Conservation (phyloP, 2,329 filamentous ascomycete genomes). For the Alternaria incomplexa region DNA sequence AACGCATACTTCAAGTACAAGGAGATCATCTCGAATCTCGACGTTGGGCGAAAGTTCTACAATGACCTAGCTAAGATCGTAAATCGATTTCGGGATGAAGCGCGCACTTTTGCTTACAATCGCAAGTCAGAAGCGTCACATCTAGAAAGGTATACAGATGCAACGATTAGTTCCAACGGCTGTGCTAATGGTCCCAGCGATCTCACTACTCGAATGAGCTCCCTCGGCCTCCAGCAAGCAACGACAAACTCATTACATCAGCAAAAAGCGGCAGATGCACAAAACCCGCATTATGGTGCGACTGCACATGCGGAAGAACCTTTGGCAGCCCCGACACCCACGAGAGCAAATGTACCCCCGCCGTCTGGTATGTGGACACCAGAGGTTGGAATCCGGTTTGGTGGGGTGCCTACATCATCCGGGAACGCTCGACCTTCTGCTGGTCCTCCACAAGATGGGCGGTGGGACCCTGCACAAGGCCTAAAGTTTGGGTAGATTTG, state of each 20-base stretch:
- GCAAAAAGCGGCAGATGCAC: slow-evolving; percentile 57
- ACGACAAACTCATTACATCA: slow-evolving; percentile 51
- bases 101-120: slow-evolving; percentile 77
- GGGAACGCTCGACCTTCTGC: slow-evolving; percentile 40
- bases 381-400: slow-evolving; percentile 81
- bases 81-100: slow-evolving; percentile 81
- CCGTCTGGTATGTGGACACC: slow-evolving; percentile 75
- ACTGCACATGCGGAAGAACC: slow-evolving; percentile 58
- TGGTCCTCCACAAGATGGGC: slow-evolving; percentile 44
- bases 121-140: slow-evolving; percentile 80
- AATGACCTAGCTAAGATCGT: slow-evolving; percentile 93
- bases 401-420: slow-evolving; percentile 48
- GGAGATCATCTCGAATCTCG: slow-evolving; percentile 89
- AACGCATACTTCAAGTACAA: slow-evolving; percentile 96
- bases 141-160: slow-evolving; percentile 70
- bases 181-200: slow-evolving; percentile 52
- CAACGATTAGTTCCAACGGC: not conserved
- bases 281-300: slow-evolving; percentile 65
- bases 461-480: slow-evolving; percentile 50
- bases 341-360: slow-evolving; percentile 44
- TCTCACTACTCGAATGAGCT: slow-evolving; percentile 65
- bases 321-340: slow-evolving; percentile 57
- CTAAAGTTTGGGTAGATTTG: slow-evolving; percentile 46
- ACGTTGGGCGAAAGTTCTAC: slow-evolving; percentile 93
- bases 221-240: slow-evolving; percentile 58